Conservation (phyloP, 208 protist genomes). For the Trypanosoma avium region DNA sequence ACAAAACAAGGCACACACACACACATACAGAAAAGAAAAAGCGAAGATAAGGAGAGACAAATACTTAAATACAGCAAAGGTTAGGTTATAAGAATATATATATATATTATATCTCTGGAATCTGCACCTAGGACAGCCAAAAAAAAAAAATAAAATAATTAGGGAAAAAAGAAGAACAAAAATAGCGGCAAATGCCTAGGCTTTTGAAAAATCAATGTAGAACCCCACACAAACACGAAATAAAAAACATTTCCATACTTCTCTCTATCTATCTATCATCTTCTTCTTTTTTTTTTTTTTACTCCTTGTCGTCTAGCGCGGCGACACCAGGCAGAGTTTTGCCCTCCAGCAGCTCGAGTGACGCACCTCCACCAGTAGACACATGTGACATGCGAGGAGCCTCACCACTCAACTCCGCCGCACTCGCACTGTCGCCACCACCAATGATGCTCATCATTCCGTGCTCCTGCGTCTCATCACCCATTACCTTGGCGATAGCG, state of each 20-base stretch:
- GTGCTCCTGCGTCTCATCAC: constrained; percentile 54
- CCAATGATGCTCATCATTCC: constrained; percentile 91
- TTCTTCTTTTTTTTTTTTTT: background rate
- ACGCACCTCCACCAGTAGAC: constrained; percentile 99
- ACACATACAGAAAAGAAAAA: constrained; percentile 8
- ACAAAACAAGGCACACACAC: no score
- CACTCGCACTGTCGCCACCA: constrained; percentile 97
- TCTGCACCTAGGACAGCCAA: no score
- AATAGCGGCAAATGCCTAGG: no score
- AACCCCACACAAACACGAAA: background rate
- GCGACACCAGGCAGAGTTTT: constrained; percentile 92
- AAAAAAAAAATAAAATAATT: no score
- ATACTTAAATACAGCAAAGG: no score
- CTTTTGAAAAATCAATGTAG: no score
- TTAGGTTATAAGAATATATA: no score
- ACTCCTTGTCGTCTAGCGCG: constrained; percentile 74
- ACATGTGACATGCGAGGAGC: constrained; percentile 96
- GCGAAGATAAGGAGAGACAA: background rate
- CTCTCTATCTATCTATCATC: background rate
- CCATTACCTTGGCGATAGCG: constrained; percentile 81
- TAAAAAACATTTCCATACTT: background rate
- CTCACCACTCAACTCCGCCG: constrained; percentile 86
- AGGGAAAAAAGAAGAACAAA: constrained; percentile 2
- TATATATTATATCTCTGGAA: no score
- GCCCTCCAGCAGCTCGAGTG: constrained; percentile 99